phyloP scores from a whole-genome alignment of 306 rosid genomes.

The Gillenia trifoliata region DNA sequence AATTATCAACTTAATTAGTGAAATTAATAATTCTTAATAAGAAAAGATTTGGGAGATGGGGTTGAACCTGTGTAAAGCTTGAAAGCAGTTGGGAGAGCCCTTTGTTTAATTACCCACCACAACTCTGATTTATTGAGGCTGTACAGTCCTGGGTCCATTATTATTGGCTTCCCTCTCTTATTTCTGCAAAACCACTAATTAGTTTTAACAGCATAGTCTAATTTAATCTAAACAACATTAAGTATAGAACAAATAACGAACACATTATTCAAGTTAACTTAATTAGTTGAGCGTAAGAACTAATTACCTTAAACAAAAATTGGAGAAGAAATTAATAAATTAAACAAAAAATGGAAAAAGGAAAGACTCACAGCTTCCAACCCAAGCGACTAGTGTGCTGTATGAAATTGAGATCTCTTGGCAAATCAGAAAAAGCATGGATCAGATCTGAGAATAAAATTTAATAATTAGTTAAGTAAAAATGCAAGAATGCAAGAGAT shows the following conservation, averaged over 20 bases:
- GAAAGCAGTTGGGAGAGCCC: conserved; percentile 73
- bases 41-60: neutral
- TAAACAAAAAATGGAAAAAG: neutral
- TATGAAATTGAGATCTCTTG: conserved; percentile 72
- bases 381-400: conserved; percentile 85
- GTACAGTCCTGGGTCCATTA: conserved; percentile 81
- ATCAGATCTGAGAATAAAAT: conserved; percentile 57
- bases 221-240: too few species aligned
- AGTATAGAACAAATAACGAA: neutral
- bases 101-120: conserved; percentile 84
- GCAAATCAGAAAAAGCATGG: conserved; percentile 65
- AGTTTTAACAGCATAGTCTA: neutral
- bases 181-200: conserved; percentile 38
- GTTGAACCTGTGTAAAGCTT: conserved; percentile 85
- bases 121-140: conserved; percentile 80
- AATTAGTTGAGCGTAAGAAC: too few species aligned
- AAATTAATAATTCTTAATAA: neutral
- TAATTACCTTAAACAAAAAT: too few species aligned
- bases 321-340: neutral
- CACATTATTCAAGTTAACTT: too few species aligned
- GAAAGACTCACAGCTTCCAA: conserved; percentile 61
- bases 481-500: neutral
- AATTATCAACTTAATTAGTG: neutral
- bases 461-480: neutral
- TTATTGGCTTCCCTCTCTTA: conserved; percentile 81